Conservation (phyloP, 1,139 yeast species). For the Lodderomyces theae region DNA sequence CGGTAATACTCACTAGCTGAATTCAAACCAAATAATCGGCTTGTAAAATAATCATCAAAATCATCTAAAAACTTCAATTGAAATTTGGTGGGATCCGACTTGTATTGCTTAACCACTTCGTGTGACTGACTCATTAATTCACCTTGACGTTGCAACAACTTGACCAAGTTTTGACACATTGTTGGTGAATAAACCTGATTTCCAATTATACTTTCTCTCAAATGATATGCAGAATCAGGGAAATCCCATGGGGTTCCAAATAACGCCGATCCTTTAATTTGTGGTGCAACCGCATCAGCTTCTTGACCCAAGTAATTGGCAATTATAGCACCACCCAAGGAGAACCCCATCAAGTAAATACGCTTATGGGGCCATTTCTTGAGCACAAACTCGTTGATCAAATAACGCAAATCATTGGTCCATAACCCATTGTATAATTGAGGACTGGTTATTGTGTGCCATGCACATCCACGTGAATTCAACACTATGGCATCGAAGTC, state of each 20-base stretch:
- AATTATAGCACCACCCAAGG: constrained; percentile 56
- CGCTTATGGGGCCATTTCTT: constrained; percentile 49
- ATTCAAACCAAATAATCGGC: constrained; percentile 53
- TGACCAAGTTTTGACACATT: constrained; percentile 49
- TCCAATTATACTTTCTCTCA: constrained; percentile 44
- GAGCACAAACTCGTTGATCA: constrained; percentile 46
- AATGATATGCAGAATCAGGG: constrained; percentile 42
- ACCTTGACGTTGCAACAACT: constrained; percentile 44
- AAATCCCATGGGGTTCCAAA: constrained; percentile 61
- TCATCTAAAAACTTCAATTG: constrained; percentile 33
- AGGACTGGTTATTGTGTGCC: constrained; percentile 56
- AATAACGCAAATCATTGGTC: constrained; percentile 59
- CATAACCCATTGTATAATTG: constrained; percentile 58
- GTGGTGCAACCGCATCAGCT: constrained; percentile 29
- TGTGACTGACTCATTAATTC: constrained; percentile 22
- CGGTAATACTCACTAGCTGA: constrained; percentile 53
- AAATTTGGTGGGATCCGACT: constrained; percentile 32
- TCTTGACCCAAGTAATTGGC: constrained; percentile 59
- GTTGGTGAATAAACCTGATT: constrained; percentile 50
- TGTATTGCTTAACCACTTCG: constrained; percentile 28
- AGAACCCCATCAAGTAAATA: constrained; percentile 52
- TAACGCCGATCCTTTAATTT: constrained; percentile 48
- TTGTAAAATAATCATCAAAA: constrained; percentile 54
- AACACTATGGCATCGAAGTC: constrained; percentile 54
- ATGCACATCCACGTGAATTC: constrained; percentile 61